Conservation (phyloP, 768 basidiomycete genomes). For the Lepiota brunneoincarnata region DNA sequence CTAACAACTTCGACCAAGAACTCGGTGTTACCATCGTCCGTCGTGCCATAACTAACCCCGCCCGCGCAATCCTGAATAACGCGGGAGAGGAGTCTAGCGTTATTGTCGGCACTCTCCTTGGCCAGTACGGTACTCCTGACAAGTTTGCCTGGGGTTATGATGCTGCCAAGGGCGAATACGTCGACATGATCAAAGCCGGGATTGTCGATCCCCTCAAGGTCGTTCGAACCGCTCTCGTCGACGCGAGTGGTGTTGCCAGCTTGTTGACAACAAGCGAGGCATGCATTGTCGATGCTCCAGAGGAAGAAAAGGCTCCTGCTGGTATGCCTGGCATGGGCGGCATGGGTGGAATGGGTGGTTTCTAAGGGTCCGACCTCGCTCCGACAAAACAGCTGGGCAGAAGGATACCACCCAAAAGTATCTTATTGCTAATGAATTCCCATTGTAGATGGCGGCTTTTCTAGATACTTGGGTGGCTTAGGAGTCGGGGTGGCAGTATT, state of each 20-base stretch:
- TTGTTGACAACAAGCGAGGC: slow-evolving; percentile 92
- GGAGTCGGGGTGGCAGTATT: not conserved
- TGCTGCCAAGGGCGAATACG: slow-evolving; percentile 87
- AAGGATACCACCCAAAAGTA: slow-evolving; percentile 2
- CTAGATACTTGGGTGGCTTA: not conserved
- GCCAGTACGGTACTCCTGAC: slow-evolving; percentile 65
- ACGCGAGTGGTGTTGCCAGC: slow-evolving; percentile 91
- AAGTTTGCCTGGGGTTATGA: slow-evolving; percentile 90
- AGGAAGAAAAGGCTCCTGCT: slow-evolving; percentile 58
- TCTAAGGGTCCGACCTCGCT: slow-evolving; percentile 11
- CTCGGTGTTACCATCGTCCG: slow-evolving; percentile 93
- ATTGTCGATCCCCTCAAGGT: slow-evolving; percentile 98
- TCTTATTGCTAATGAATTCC: not conserved
- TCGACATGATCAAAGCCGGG: slow-evolving; percentile 92
- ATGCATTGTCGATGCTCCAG: slow-evolving; percentile 88
- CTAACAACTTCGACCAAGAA: slow-evolving; percentile 94
- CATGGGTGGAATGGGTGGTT: slow-evolving; percentile 33
- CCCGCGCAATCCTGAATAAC: slow-evolving; percentile 87
- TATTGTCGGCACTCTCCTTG: slow-evolving; percentile 83
- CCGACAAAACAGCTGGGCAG: not conserved
- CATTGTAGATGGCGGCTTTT: not conserved
- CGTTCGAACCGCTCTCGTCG: slow-evolving; percentile 87
- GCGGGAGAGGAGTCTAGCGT: slow-evolving; percentile 94
- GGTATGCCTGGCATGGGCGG: slow-evolving; percentile 44
- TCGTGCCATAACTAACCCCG: slow-evolving; percentile 78